Base-by-base conservation (phyloP, 2,329 filamentous ascomycete species). In the Proliferodiscus dingleyae region DNA sequence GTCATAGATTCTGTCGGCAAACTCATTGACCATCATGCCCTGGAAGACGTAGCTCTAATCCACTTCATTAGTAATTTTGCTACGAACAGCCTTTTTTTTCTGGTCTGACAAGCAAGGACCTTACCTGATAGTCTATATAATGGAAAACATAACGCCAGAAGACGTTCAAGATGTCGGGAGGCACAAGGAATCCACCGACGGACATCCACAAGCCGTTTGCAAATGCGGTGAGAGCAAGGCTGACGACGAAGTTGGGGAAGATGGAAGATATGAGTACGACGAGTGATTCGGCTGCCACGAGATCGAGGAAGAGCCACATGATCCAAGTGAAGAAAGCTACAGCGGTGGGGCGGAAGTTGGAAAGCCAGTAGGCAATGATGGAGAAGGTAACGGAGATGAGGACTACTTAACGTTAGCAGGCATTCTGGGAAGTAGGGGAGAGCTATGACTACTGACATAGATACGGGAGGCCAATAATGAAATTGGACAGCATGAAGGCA, bases 21-120 rank as follows among this genome's bases (percentile, higher is more conserved):
- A 93, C 68, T 95, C 87, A 60, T 93, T 94, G 43, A 91, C 81
- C 87, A 94, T 93, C 88, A 95, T 93, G 11, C 87, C 88, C 61
- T 91, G 80, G 62, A 94, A 95, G 3, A 94, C 88, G 57, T 90
- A 94, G 33, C 74, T 71, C 67, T 72, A 57, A n/a, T 90, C 94
- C 32, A 74, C 71, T 36, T 15, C 10, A 30, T 34, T 24, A 41
- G 22, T 26, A 30, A n/a, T 4, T 2, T n/a, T 4, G 8, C 21
- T 15, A 5, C 5, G 16, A 13, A 7, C n/a, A n/a, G n/a, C n/a
- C n/a, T n/a, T n/a, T n/a, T n/a, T n/a, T n/a, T n/a, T n/a, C n/a
- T n/a, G n/a, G n/a, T n/a, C n/a, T n/a, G n/a, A n/a, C n/a, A n/a
- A n/a, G n/a, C n/a, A n/a, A n/a, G n/a, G n/a, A n/a, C 34, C 43